Base-by-base conservation (phyloP, 2,329 filamentous ascomycete genomes). In the Cladosporium halotolerans region DNA sequence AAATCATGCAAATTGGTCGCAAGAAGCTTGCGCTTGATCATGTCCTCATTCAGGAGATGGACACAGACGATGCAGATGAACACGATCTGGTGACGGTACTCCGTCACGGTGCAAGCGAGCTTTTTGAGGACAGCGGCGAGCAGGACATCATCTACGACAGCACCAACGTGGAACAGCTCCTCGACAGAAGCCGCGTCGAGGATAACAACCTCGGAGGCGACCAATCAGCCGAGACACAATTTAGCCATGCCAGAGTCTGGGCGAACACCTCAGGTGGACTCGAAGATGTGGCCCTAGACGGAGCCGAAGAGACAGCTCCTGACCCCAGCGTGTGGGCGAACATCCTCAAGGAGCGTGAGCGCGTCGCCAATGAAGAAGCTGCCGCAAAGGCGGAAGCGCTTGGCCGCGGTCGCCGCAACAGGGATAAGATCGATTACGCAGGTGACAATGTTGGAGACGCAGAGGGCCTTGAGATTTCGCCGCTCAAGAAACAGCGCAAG, bases 21-120 rank as follows among this genome's bases (percentile, higher is more conserved):
- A 95, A 89, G 71, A 99, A 99, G 73, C 89, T 99, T 83, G 89
- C 89, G 0, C 79, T 99, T 0, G 93, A 99, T 63, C 91, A 97
- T 68, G 88, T 93, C 1, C 79, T 99, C 16, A 96, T 99, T 55
- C 91, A 97, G 67, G 85, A 83, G 50, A 89, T 99, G 81, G 89
- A 91, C 54, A 81, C 83, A 2, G 85, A 91, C n/a, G 86, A 93
- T 43, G 81, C 92, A 36, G 83, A 82, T 8, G 83, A 84, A 7
- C 79, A 86, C 55, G 90, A 97, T 64, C 73, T 97, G 4, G 90
- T 95, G 62, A 88, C 88, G 0, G 91, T 97, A 56, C 77, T 99
- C 38, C 86, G 85, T 60, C 87, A 95, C 64, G 93, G 93, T 50
- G 91, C 92, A 0, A 83, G 87, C 55, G 88, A 91, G 9, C 74